Evolutionary conservation across 2,329 filamentous ascomycete species (phyloP).

Genomic region (Ceratocystiopsis brevicomis): DNA sequence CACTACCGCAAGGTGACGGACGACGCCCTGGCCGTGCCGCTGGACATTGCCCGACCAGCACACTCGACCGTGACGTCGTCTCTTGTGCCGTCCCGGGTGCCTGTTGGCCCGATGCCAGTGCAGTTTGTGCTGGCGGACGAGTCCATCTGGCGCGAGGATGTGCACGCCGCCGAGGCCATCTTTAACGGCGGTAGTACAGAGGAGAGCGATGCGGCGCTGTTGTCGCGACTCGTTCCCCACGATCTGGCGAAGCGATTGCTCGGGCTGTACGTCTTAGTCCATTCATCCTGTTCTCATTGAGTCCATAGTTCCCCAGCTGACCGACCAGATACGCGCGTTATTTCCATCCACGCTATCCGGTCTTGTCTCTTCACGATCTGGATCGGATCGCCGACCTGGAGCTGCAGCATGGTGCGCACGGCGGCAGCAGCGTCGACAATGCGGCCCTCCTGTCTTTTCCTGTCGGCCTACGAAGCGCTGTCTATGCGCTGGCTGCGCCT

Average conservation of each 20-base stretch:
- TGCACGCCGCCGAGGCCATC: constrained; percentile 7
- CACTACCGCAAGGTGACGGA: constrained; percentile 10
- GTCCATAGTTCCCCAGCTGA: too few relatives aligned
- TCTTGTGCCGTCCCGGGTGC: neutral
- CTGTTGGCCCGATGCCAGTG: constrained; percentile 7
- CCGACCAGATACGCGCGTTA: constrained; percentile 1
- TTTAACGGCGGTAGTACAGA: constrained; percentile 7
- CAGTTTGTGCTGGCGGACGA: constrained; percentile 11
- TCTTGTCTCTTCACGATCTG: constrained; percentile 9
- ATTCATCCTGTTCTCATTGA: too few relatives aligned
- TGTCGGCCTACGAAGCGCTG: constrained; percentile 10
- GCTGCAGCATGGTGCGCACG: too few relatives aligned
- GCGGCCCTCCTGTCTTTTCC: constrained; percentile 1
- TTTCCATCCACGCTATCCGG: constrained; percentile 10
- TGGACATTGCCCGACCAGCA: neutral
- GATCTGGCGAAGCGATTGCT: constrained; percentile 8
- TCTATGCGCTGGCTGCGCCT: constrained; percentile 12
- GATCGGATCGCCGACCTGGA: constrained; percentile 1
- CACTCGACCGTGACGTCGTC: neutral
- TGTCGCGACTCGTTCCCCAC: constrained; percentile 8
- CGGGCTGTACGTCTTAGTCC: constrained; percentile 5
- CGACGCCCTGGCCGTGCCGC: constrained; percentile 2
- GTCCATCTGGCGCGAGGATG: constrained; percentile 10
- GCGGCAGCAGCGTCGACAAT: neutral
- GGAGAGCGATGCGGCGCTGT: constrained; percentile 6